These are phyloP conservation scores for Aspergillus cavernicola DNA, from an alignment of 495 filamentous ascomycete genomes.

Conservation along the genomic window DNA sequence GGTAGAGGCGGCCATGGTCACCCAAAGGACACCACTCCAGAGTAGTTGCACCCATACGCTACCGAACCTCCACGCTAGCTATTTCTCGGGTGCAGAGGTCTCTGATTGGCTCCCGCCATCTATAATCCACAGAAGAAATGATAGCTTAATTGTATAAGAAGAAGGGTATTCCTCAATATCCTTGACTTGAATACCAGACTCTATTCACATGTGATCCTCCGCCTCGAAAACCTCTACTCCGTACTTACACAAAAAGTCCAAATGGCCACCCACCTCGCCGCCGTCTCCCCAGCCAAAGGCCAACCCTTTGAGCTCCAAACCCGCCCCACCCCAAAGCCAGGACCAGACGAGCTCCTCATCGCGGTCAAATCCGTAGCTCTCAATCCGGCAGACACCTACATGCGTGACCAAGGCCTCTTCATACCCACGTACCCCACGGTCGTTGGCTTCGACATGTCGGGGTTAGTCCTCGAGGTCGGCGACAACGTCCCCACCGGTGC, in stretches of 20 bases:
- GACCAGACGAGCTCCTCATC: constrained; percentile 6
- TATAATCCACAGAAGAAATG: background rate
- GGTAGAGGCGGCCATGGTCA: no score
- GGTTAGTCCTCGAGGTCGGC: constrained; percentile 35
- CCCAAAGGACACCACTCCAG: no score
- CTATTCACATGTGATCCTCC: constrained; percentile 1
- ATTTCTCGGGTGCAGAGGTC: constrained; percentile 19
- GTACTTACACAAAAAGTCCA: background rate
- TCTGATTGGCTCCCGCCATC: constrained; percentile 25
- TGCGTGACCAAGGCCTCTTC: constrained; percentile 30
- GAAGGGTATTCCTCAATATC: constrained; percentile 1
- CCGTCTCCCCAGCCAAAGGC: constrained; percentile 2
- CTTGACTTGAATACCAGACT: background rate
- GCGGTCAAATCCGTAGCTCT: constrained; percentile 30
- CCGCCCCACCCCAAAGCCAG: constrained; percentile 2
- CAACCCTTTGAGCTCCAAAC: background rate
- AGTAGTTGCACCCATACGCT: no score
- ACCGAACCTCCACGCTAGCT: no score
- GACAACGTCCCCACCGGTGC: constrained; percentile 29
- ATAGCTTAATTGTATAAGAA: constrained; percentile 15
- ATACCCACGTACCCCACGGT: constrained; percentile 37
- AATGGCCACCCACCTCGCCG: constrained; percentile 18
- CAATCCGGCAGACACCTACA: constrained; percentile 41
- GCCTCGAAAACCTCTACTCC: background rate
- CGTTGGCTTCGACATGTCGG: constrained; percentile 41